phyloP scores from a whole-genome alignment of 73 alveolate species.

The Uronychia binucleata region DNA sequence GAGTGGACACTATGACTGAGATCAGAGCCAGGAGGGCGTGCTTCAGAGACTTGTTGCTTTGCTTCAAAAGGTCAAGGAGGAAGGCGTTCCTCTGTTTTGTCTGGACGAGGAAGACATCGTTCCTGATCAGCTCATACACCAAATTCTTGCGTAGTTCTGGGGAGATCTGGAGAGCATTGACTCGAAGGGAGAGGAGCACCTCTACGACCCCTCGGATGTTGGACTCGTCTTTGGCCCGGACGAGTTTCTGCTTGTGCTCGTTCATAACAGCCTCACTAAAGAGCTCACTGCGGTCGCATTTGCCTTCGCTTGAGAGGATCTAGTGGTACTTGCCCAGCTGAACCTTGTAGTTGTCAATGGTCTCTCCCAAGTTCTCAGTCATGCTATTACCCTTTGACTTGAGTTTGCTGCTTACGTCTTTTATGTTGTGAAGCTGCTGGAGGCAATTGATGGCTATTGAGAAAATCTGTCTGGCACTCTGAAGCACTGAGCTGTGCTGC shows the following conservation, averaged over 20 bases:
- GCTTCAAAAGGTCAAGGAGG: conserved; percentile 73
- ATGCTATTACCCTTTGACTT: conserved; percentile 70
- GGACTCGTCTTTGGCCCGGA: conserved; percentile 75
- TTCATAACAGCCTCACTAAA: conserved; percentile 93
- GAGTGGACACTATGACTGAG: conserved; percentile 88
- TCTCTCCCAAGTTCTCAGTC: conserved; percentile 87
- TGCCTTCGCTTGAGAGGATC: conserved; percentile 88
- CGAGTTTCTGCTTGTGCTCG: conserved; percentile 93
- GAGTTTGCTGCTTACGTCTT: conserved; percentile 51
- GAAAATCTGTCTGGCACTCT: conserved; percentile 84
- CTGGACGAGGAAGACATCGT: conserved; percentile 90
- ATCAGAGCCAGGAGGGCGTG: conserved; percentile 90
- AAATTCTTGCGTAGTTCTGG: conserved; percentile 94
- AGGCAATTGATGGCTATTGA: conserved; percentile 88
- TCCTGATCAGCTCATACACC: conserved; percentile 90
- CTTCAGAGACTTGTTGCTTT: conserved; percentile 75
- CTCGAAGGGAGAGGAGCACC: conserved; percentile 95
- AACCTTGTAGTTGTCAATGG: conserved; percentile 89
- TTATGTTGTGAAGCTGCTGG: conserved; percentile 81
- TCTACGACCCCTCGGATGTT: conserved; percentile 80
- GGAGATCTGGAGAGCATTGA: conserved; percentile 93
- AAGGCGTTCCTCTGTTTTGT: conserved; percentile 67
- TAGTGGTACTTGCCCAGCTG: conserved; percentile 95
- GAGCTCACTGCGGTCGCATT: conserved; percentile 85
- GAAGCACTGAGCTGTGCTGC: conserved; percentile 61